Percentiles rank a stretch among this genome's conserved stretches.
These are phyloP conservation scores for Chiua virens DNA, from an alignment of 768 basidiomycete species.

Conservation along the genomic window DNA sequence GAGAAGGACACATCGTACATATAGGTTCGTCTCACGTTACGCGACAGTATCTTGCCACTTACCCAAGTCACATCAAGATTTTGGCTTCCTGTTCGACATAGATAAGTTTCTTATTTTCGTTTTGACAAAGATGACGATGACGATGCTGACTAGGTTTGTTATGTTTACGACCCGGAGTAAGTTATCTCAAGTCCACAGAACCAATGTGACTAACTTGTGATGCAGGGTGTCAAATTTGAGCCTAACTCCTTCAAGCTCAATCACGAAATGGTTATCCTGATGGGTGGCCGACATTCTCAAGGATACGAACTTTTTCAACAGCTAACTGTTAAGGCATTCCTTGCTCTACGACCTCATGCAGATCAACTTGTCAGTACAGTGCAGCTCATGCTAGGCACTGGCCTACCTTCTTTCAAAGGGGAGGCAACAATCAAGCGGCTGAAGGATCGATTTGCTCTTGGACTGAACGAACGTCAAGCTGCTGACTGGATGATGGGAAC, in stretches of 20 bases:
- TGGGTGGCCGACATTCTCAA: slow-evolving; percentile 94
- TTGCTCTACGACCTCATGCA: slow-evolving; percentile 92
- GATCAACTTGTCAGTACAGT: slow-evolving; percentile 88
- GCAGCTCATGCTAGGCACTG: slow-evolving; percentile 92
- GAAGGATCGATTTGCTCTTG: slow-evolving; percentile 81
- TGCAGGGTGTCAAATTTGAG: slow-evolving; percentile 96
- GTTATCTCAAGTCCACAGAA: slow-evolving; percentile 18
- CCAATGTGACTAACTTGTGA: slow-evolving; percentile 6
- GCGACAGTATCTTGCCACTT: slow-evolving; percentile 1
- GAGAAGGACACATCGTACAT: slow-evolving; percentile 95
- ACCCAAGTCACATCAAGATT: slow-evolving; percentile 53
- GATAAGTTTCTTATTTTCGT: slow-evolving; percentile 61
- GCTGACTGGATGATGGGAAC: slow-evolving; percentile 92
- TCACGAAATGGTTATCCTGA: slow-evolving; percentile 96
- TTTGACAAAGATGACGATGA: slow-evolving; percentile 18
- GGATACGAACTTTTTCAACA: slow-evolving; percentile 94
- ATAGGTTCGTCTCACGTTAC: slow-evolving; percentile 60
- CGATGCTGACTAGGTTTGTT: slow-evolving; percentile 29
- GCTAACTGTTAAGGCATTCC: slow-evolving; percentile 93
- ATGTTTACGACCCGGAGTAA: slow-evolving; percentile 59
- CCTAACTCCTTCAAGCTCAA: slow-evolving; percentile 97
- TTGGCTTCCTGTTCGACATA: slow-evolving; percentile 97
- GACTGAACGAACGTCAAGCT: slow-evolving; percentile 83
- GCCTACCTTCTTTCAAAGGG: slow-evolving; percentile 95
- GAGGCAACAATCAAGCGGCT: slow-evolving; percentile 88